Evolutionary conservation across 495 filamentous ascomycete genomes (phyloP), one percentile per base, ranked within the genome.

Genomic region (Terfezia boudieri): DNA sequence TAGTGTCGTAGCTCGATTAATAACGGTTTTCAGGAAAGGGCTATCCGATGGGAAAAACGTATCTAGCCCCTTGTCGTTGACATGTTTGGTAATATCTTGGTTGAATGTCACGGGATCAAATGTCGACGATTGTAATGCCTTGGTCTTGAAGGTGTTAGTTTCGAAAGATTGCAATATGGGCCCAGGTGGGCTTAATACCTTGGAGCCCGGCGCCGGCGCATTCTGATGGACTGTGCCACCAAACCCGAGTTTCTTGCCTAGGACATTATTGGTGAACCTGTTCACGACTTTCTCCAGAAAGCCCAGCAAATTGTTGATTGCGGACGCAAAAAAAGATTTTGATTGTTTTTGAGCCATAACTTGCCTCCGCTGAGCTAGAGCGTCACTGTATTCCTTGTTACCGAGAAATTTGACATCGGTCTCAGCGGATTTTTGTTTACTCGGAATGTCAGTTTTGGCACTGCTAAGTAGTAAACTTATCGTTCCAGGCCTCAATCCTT

Each of bases 401-500:
- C 38, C 38, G 10, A 43, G 38, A 16, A 43, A 43, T 16, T 10
- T 16, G 16, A 43, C 38, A 16, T 10, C 38, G 0, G 38, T 2
- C 38, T 43, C 38, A 10, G 10, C 16, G 10, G 10, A 11, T 43
- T 10, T 43, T 16, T 10, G 10, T 16, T 43, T 43, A 11, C 38
- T 16, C 10, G 38, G 38, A 16, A 10, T 16, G 16, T 2, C 38
- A 10, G 38, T 16, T 16, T 43, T 43, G 38, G 38, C 38, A 10
- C 16, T 43, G 10, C 10, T 16, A 10, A 43, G 38, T 16, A 43
- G 38, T 10, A 43, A 16, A 16, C 51, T 11, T 53, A 60, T 35
- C 69, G 72, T 58, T 20, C 20, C 20, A 20, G 20, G 20, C 52
- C 70, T 11, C 68, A 69, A 37, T 70, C 69, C 5, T 60, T 67